These are phyloP conservation scores for Cucumis hystrix DNA, from an alignment of 306 rosid genomes.

Conservation along the genomic window DNA sequence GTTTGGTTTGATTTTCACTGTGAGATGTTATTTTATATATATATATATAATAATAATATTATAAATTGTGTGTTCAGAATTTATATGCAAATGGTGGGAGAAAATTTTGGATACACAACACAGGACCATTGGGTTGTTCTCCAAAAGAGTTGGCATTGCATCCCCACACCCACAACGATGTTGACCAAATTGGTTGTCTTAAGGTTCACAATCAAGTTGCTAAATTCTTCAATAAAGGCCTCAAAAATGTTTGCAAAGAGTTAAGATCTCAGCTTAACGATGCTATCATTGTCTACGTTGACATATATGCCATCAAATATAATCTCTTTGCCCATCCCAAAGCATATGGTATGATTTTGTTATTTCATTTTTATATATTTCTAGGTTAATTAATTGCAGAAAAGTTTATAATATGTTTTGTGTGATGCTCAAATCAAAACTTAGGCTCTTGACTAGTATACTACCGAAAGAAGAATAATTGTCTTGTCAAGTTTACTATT, in stretches of 20 bases:
- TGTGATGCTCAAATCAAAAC: not conserved
- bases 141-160: slow-evolving; percentile 10
- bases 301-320: slow-evolving; percentile 16
- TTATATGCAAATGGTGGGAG: slow-evolving; percentile 10
- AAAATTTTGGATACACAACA: slow-evolving; percentile 22
- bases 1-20: not conserved
- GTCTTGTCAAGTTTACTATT: not conserved
- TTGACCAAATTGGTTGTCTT: slow-evolving; percentile 14
- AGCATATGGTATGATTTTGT: not conserved
- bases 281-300: slow-evolving; percentile 11
- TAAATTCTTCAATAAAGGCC: slow-evolving; percentile 7
- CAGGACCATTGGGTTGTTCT: slow-evolving; percentile 14
- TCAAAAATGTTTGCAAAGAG: slow-evolving; percentile 1
- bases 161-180: not conserved
- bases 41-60: no score
- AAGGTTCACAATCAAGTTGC: slow-evolving; percentile 15
- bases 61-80: not conserved
- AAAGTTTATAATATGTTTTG: not conserved
- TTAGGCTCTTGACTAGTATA: not conserved
- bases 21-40: not conserved
- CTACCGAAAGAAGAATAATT: not conserved
- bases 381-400: no score
- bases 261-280: slow-evolving; percentile 9
- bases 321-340: slow-evolving; percentile 7
- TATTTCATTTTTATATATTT: not conserved